Percentiles rank a stretch among this genome's conserved stretches.
These are phyloP conservation scores for Penicillium salamii DNA, from an alignment of 495 filamentous ascomycete species.

Conservation along the genomic window DNA sequence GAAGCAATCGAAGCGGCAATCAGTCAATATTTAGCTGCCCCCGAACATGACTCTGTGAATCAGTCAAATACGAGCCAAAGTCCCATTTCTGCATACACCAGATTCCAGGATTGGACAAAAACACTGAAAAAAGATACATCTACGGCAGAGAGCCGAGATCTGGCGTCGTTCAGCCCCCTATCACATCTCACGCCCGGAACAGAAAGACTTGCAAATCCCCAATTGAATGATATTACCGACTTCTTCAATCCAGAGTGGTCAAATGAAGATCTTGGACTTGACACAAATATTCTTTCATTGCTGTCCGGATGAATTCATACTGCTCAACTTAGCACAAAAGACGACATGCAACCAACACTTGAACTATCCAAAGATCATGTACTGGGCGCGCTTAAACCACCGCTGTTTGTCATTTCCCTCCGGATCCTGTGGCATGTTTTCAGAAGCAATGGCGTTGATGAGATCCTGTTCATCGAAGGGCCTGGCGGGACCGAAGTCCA, in stretches of 20 bases:
- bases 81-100: slow-evolving; percentile 15
- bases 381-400: slow-evolving; percentile 18
- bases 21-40: slow-evolving; percentile 5
- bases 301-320: not conserved
- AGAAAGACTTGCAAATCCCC: not conserved
- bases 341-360: too few relatives aligned
- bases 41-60: not conserved
- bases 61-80: not conserved
- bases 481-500: slow-evolving; percentile 23
- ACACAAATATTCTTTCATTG: slow-evolving; percentile 7
- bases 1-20: slow-evolving; percentile 20
- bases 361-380: slow-evolving; percentile 16
- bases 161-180: slow-evolving; percentile 19
- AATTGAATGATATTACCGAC: slow-evolving; percentile 9
- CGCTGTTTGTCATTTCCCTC: not conserved
- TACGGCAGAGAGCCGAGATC: slow-evolving; percentile 3
- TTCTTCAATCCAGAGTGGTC: slow-evolving; percentile 14
- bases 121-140: slow-evolving; percentile 17
- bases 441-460: slow-evolving; percentile 7
- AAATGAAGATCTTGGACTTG: slow-evolving; percentile 4
- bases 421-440: not conserved
- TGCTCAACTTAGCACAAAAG: not conserved
- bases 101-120: slow-evolving; percentile 22
- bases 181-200: slow-evolving; percentile 5
- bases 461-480: slow-evolving; percentile 28